Evolutionary conservation across 2,329 filamentous ascomycete species (phyloP), one percentile per base, ranked within the genome.

Genomic region (Ceratocystis cubensis): DNA sequence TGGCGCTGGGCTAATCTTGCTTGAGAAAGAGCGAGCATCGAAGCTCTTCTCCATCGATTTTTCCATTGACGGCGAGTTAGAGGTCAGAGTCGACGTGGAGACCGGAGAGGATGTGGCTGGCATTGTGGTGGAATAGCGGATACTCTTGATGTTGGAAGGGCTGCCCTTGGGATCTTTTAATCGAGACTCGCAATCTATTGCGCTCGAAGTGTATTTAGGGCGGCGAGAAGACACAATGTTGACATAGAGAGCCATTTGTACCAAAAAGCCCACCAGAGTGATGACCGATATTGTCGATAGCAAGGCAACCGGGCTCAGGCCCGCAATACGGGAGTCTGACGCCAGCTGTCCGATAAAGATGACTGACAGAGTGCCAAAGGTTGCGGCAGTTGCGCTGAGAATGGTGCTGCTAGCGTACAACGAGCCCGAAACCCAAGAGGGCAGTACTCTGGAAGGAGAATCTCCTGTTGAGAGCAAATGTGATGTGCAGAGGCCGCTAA

Each of bases 121-220:
- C n/a, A 68, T 44, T 25, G 67, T 68, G 22, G 67, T 61, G 22
- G 63, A 65, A 28, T 68, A 68, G 64, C 67, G 67, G 45, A 68
- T 65, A 17, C 37, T 66, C 50, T 68, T 68, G 50, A 68, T 66
- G 50, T 63, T 65, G 10, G 66, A 20, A 41, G 28, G 56, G 25
- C 22, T 37, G 17, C 28, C 7, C 56, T 59, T 59, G 56, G n/a
- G n/a, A 28, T 59, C 56, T n/a, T 59, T 59, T 8, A 30, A 33
- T n/a, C 56, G 56, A 22, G 56, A 30, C 64, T 68, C 67, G 33
- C 50, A 62, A 44, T 68, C 67, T 10, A 10, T 7, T 20, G 17
- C 37, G 56, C 28, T 30, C 10, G 50, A 64, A 7, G 44, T 50
- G 20, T 33, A 46, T 8, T 30, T 46, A 17, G 66, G 64, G 13